These are phyloP conservation scores for Yarrowia alimentaria DNA, from an alignment of 805 yeast species.

Conservation along the genomic window DNA sequence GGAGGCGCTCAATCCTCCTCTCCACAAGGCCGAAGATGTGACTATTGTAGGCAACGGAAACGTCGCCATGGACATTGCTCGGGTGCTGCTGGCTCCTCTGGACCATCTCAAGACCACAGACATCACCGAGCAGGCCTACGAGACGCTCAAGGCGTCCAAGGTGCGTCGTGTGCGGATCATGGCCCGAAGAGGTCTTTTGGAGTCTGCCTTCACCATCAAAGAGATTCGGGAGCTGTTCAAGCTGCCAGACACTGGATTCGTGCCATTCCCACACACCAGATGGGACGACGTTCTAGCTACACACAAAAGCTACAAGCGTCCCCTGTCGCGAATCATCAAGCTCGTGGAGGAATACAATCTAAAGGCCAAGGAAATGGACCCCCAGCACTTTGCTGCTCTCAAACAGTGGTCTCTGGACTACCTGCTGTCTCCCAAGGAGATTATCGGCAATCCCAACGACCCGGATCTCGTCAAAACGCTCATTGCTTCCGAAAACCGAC, in stretches of 20 bases:
- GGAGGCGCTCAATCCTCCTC: conserved; percentile 51
- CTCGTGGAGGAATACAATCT: conserved; percentile 32
- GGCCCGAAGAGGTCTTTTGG: conserved; percentile 82
- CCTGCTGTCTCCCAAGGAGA: conserved; percentile 60
- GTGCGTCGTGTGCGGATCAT: conserved; percentile 69
- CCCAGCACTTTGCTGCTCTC: background rate
- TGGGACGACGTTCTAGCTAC: conserved; percentile 21
- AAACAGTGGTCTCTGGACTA: conserved; percentile 69
- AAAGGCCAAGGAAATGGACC: conserved; percentile 12
- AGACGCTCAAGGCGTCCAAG: conserved; percentile 49
- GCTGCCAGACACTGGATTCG: conserved; percentile 7
- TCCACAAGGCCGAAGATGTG: conserved; percentile 60
- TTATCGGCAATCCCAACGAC: conserved; percentile 42
- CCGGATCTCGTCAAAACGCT: conserved; percentile 46
- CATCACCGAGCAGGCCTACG: conserved; percentile 60
- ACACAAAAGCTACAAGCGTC: conserved; percentile 27
- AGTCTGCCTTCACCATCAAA: conserved; percentile 84
- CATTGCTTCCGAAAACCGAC: conserved; percentile 49
- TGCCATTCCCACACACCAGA: conserved; percentile 2
- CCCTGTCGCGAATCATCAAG: conserved; percentile 29
- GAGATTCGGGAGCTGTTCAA: conserved; percentile 84
- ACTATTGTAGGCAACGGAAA: conserved; percentile 95
- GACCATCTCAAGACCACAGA: conserved; percentile 69
- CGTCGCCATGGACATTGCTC: conserved; percentile 88
- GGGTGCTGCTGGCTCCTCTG: conserved; percentile 65